Conservation (phyloP, 495 filamentous ascomycete genomes). For the Daldinia loculata region DNA sequence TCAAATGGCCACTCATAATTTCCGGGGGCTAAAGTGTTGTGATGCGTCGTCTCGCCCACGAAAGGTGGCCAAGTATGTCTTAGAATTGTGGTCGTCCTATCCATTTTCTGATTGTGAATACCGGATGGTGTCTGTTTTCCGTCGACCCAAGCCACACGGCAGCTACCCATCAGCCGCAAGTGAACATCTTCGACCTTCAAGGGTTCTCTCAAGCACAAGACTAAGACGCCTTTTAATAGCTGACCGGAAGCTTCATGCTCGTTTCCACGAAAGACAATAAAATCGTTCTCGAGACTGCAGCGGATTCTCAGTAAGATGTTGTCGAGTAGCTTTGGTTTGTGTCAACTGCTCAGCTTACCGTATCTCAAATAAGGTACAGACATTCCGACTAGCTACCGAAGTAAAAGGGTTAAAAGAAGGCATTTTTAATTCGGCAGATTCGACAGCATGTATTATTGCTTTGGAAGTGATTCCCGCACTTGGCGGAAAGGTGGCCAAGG, state of each 20-base stretch:
- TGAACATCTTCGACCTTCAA: constrained; percentile 77
- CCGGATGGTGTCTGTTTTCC: constrained; percentile 58
- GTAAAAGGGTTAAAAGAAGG: constrained; percentile 61
- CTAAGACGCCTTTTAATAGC: constrained; percentile 74
- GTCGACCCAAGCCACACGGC: constrained; percentile 69
- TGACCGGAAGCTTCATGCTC: constrained; percentile 80
- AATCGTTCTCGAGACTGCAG: constrained; percentile 76
- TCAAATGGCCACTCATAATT: constrained; percentile 95
- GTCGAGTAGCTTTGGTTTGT: constrained; percentile 1
- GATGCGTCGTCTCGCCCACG: constrained; percentile 54
- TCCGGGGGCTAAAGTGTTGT: constrained; percentile 72
- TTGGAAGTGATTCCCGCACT: constrained; percentile 30
- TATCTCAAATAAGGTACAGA: constrained; percentile 62
- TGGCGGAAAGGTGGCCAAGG: constrained; percentile 25
- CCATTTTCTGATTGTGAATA: constrained; percentile 57
- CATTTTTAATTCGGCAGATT: constrained; percentile 48
- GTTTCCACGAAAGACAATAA: constrained; percentile 78
- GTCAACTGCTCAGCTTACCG: constrained; percentile 52
- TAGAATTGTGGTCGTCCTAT: constrained; percentile 54
- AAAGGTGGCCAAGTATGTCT: constrained; percentile 60
- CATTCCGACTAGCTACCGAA: constrained; percentile 52
- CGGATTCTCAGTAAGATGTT: constrained; percentile 24
- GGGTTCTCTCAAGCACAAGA: constrained; percentile 75
- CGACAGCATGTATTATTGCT: constrained; percentile 36
- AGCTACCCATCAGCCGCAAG: constrained; percentile 74